Evolutionary conservation across 306 rosid species (phyloP).

Genomic region (Bauhinia variegata): DNA sequence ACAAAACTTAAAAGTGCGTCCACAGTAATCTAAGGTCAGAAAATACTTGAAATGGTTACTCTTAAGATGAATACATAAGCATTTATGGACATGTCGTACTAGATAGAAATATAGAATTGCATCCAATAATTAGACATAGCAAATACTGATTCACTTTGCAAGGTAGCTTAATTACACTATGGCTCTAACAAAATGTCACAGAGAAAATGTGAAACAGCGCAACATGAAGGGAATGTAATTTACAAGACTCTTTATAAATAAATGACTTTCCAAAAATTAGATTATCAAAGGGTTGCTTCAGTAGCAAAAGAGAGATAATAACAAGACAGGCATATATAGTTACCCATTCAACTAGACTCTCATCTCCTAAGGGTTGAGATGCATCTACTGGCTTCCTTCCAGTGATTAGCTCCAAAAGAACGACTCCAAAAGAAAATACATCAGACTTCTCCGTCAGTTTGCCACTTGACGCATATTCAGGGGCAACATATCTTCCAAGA

Average conservation of each 20-base stretch:
- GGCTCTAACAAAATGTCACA: conserved; percentile 1
- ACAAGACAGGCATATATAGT: conserved; percentile 31
- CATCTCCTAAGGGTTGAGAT: conserved; percentile 85
- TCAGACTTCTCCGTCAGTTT: conserved; percentile 89
- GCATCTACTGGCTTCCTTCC: conserved; percentile 88
- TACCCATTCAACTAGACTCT: conserved; percentile 97
- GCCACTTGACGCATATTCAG: conserved; percentile 96
- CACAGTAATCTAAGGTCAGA: background rate
- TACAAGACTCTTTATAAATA: background rate
- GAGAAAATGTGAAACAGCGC: conserved; percentile 3
- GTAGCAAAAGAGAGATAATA: conserved; percentile 1
- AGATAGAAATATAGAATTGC: no score
- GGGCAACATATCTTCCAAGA: conserved; percentile 78
- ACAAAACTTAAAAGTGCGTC: background rate
- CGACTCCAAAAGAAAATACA: conserved; percentile 89
- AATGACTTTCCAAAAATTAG: background rate
- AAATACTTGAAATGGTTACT: background rate
- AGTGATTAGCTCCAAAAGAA: conserved; percentile 88
- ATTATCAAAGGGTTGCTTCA: conserved; percentile 10
- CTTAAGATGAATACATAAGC: background rate
- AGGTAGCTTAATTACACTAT: background rate
- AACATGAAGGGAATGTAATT: background rate
- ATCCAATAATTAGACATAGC: background rate
- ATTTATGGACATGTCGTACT: background rate
- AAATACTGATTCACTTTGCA: background rate